Evolutionary conservation across 1,284 basidiomycete species (phyloP).

Genomic region (Cutaneotrichosporon cutaneum): DNA sequence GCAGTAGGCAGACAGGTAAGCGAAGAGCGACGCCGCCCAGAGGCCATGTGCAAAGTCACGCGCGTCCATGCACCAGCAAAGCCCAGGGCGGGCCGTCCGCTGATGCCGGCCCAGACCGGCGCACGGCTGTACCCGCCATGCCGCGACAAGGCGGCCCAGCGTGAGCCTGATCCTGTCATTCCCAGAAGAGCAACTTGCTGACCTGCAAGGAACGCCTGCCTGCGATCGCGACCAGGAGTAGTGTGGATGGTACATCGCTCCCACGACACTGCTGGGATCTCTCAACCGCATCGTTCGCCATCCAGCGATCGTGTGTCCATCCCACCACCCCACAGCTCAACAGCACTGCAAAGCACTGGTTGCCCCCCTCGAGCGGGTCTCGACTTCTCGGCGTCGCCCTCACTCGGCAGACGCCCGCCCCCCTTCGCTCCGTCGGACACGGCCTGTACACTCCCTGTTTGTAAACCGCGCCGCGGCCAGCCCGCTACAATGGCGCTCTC

Average conservation of each 20-base stretch:
- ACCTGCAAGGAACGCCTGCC: neutral
- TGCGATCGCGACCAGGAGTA: neutral
- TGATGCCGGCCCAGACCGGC: neutral
- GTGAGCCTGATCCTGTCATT: neutral
- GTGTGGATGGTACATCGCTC: neutral
- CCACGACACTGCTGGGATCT: neutral
- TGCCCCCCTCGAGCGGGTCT: neutral
- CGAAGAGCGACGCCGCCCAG: no score
- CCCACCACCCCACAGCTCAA: neutral
- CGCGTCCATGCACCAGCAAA: neutral
- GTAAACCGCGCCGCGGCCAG: neutral
- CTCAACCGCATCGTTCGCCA: neutral
- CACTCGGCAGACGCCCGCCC: neutral
- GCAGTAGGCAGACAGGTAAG: no score
- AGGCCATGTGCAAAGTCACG: slow-evolving; percentile 3
- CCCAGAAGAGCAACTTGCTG: neutral
- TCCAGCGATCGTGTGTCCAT: neutral
- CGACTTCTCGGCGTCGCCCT: neutral
- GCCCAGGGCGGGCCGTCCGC: no score
- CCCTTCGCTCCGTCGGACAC: neutral
- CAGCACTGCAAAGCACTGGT: neutral
- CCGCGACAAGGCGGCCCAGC: neutral
- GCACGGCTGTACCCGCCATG: neutral
- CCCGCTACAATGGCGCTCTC: neutral
- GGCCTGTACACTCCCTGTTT: neutral